phyloP scores from a whole-genome alignment of 2,329 filamentous ascomycete genomes.

The Thelonectria discophora region DNA sequence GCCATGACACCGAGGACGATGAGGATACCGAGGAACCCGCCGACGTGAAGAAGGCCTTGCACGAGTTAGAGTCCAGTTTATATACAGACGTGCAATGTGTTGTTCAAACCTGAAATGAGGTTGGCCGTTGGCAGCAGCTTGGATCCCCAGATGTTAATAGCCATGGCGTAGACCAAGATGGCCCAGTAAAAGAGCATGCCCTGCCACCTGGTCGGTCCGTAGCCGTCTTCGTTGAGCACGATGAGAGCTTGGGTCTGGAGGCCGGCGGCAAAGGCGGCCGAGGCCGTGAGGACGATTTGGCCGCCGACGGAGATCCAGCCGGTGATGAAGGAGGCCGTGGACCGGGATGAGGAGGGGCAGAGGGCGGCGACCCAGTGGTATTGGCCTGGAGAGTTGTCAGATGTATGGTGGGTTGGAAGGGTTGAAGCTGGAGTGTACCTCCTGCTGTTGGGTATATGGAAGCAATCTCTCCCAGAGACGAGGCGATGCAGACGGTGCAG shows the following conservation, averaged over 20 bases:
- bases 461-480: conserved; percentile 31
- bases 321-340: conserved; percentile 19
- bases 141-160: conserved; percentile 54
- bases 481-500: conserved; percentile 30
- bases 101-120: conserved; percentile 18
- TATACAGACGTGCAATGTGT: not conserved
- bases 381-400: conserved; percentile 21
- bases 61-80: conserved; percentile 2
- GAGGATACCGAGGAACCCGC: conserved; percentile 41
- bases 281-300: conserved; percentile 55
- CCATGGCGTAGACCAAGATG: conserved; percentile 48
- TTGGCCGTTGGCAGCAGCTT: conserved; percentile 50
- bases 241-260: conserved; percentile 55
- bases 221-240: conserved; percentile 52
- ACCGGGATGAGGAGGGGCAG: conserved; percentile 21
- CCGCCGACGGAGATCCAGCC: conserved; percentile 53
- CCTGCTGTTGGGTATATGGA: conserved; percentile 36
- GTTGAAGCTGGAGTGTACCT: conserved; percentile 12
- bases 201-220: conserved; percentile 52
- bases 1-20: conserved; percentile 44
- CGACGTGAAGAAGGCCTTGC: conserved; percentile 39
- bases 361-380: conserved; percentile 38
- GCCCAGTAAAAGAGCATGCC: conserved; percentile 59
- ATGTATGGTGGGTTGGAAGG: not conserved
- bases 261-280: conserved; percentile 57